These are phyloP conservation scores for Hebeloma cylindrosporum DNA, from an alignment of 768 basidiomycete species.

Conservation along the genomic window DNA sequence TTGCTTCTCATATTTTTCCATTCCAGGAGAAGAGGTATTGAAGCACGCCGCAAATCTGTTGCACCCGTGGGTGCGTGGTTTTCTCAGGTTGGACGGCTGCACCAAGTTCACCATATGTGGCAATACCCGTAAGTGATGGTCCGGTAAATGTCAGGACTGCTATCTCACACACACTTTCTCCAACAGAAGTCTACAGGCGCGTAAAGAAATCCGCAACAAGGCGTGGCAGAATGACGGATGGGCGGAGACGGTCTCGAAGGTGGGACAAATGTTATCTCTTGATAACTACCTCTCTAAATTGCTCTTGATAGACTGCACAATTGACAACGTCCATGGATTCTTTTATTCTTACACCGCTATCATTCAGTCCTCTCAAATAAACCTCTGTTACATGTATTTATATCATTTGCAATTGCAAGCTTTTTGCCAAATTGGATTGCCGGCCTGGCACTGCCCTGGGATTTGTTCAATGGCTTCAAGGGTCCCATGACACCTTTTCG, in stretches of 20 bases:
- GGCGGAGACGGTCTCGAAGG: constrained; percentile 94
- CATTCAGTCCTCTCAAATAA: constrained; percentile 85
- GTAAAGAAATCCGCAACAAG: constrained; percentile 83
- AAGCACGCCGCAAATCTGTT: constrained; percentile 86
- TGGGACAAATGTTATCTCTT: constrained; percentile 28
- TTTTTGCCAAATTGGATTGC: no score
- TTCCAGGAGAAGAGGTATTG: constrained; percentile 85
- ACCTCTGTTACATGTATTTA: constrained; percentile 15
- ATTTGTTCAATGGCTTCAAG: no score
- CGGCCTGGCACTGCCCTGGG: no score
- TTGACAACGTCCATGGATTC: constrained; percentile 86
- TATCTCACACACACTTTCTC: constrained; percentile 10
- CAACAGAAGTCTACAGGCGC: constrained; percentile 65
- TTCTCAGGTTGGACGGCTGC: constrained; percentile 79
- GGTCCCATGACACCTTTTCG: no score
- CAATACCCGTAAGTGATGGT: constrained; percentile 76
- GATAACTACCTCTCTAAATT: constrained; percentile 10
- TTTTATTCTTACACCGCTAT: constrained; percentile 74
- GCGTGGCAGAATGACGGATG: constrained; percentile 96
- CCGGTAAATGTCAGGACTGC: constrained; percentile 7
- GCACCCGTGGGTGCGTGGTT: constrained; percentile 92
- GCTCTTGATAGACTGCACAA: constrained; percentile 72
- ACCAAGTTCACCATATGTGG: constrained; percentile 96
- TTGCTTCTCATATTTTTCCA: constrained; percentile 7
- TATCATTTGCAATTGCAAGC: constrained; percentile 18